Percentiles rank a stretch among this genome's conserved stretches.
These are phyloP conservation scores for Apiospora rasikravindrae DNA, from an alignment of 2,329 filamentous ascomycete genomes.

Conservation along the genomic window DNA sequence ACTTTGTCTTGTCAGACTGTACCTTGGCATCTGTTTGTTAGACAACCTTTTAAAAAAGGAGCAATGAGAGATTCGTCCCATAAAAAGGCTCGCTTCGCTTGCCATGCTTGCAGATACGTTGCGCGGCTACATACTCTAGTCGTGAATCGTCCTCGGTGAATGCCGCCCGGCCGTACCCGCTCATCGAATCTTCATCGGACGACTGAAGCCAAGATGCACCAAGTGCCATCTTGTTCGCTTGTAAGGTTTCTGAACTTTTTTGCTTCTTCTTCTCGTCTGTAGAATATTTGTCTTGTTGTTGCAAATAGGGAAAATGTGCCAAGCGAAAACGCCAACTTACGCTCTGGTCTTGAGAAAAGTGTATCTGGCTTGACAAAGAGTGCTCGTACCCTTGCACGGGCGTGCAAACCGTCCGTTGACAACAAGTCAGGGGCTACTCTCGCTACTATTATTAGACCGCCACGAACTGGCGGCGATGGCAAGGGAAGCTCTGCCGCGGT, in stretches of 20 bases:
- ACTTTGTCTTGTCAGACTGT: not conserved
- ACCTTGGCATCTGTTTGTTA: too few relatives aligned
- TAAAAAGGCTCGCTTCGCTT: not conserved
- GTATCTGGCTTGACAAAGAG: not conserved
- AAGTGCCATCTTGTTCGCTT: not conserved
- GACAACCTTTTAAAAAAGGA: not conserved
- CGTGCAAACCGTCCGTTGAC: not conserved
- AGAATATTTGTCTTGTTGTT: too few relatives aligned
- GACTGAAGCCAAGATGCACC: constrained; percentile 11
- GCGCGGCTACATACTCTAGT: not conserved
- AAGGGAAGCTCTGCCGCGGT: not conserved
- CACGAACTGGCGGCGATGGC: not conserved
- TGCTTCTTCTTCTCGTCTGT: too few relatives aligned
- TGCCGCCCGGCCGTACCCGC: constrained; percentile 1
- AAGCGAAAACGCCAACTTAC: not conserved
- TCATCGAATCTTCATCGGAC: not conserved
- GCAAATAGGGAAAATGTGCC: not conserved
- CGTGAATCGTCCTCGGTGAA: not conserved
- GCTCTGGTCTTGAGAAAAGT: not conserved
- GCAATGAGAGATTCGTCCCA: not conserved
- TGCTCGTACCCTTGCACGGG: constrained; percentile 1
- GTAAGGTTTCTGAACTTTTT: not conserved
- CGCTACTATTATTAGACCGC: not conserved
- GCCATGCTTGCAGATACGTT: not conserved
- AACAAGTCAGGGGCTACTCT: not conserved